These are phyloP conservation scores for Fusarium nygamai DNA, from an alignment of 2,329 filamentous ascomycete genomes.

Conservation along the genomic window DNA sequence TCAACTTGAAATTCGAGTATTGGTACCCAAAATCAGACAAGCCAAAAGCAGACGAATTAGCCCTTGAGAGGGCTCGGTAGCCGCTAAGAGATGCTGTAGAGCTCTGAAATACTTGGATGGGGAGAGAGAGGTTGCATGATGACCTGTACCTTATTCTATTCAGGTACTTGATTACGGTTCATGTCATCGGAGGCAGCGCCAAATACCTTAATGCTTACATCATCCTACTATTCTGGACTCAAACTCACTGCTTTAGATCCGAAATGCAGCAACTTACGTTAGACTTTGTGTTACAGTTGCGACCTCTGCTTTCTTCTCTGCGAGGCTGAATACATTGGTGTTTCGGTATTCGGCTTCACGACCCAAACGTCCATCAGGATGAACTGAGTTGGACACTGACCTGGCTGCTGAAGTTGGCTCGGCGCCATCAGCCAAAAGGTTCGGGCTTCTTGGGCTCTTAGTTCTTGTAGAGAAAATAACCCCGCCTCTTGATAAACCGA, in stretches of 20 bases:
- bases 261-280: constrained; percentile 2
- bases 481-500: constrained; percentile 30
- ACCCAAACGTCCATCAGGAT: not conserved
- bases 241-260: not conserved
- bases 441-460: not conserved
- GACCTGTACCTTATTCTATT: not conserved
- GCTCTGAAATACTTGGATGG: constrained; percentile 2
- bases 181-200: constrained; percentile 1
- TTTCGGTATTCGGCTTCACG: constrained; percentile 19
- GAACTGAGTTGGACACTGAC: not conserved
- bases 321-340: constrained; percentile 1
- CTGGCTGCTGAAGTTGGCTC: constrained; percentile 19
- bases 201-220: constrained; percentile 20
- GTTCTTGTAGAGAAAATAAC: constrained; percentile 4
- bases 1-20: not conserved
- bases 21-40: not conserved
- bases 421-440: constrained; percentile 19
- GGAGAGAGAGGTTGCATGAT: constrained; percentile 2
- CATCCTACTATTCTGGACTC: constrained; percentile 23
- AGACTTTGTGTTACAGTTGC: constrained; percentile 1
- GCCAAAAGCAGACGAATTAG: not conserved
- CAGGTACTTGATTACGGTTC: constrained; percentile 7
- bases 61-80: not conserved
- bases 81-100: not conserved
- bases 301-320: not conserved